phyloP scores from a whole-genome alignment of 208 protist genomes.

The Vickermania spadyakhi region DNA sequence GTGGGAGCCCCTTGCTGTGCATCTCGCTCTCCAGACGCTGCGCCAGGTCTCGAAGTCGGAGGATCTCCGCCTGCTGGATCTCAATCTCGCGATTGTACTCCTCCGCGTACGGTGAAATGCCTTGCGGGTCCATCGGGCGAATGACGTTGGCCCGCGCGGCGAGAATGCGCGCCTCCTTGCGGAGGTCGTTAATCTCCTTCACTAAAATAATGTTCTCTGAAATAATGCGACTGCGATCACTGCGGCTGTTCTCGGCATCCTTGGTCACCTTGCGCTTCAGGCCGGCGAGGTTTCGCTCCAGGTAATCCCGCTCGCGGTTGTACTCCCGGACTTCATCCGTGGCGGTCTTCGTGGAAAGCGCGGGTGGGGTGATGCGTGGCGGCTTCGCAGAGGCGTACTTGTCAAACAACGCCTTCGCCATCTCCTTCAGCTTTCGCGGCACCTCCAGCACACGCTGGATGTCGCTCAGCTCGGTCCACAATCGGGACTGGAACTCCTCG shows the following conservation, averaged over 20 bases:
- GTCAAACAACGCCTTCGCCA: slow-evolving; percentile 88
- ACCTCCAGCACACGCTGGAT: slow-evolving; percentile 40
- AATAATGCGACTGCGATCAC: slow-evolving; percentile 89
- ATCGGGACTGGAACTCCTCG: slow-evolving; percentile 79
- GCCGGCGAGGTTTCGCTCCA: slow-evolving; percentile 90
- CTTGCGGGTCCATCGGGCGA: slow-evolving; percentile 30
- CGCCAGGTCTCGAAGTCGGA: slow-evolving; percentile 46
- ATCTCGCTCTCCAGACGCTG: slow-evolving; percentile 62
- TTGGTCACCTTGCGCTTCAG: slow-evolving; percentile 92
- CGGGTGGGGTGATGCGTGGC: slow-evolving; percentile 20
- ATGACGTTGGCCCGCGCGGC: slow-evolving; percentile 52
- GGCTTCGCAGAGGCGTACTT: slow-evolving; percentile 67
- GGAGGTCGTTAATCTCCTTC: slow-evolving; percentile 94
- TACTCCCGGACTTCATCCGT: slow-evolving; percentile 92
- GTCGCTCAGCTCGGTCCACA: slow-evolving; percentile 85
- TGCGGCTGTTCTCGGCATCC: slow-evolving; percentile 88
- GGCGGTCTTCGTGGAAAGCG: slow-evolving; percentile 54
- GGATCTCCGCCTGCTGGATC: slow-evolving; percentile 82
- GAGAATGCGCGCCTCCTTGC: slow-evolving; percentile 90
- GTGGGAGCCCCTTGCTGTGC: slow-evolving; percentile 45
- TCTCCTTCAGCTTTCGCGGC: slow-evolving; percentile 81
- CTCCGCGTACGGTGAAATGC: slow-evolving; percentile 54
- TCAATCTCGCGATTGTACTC: slow-evolving; percentile 75
- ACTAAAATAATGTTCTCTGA: slow-evolving; percentile 94
- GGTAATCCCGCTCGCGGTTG: slow-evolving; percentile 92